Evolutionary conservation across 2,329 filamentous ascomycete species (phyloP).

Genomic region (Acrocalymma vagum): DNA sequence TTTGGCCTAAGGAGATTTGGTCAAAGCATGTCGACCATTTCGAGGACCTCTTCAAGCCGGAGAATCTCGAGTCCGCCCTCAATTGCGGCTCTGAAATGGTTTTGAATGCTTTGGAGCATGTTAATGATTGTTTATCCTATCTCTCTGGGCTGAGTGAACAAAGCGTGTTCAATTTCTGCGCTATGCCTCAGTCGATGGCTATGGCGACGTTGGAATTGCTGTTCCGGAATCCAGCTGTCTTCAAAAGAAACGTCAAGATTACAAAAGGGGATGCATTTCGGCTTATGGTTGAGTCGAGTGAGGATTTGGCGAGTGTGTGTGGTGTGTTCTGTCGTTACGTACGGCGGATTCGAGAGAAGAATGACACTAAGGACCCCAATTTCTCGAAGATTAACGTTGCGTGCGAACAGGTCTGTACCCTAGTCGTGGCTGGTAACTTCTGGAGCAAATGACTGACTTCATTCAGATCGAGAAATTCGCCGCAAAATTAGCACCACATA

Average conservation of each 20-base stretch:
- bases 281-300: conserved; percentile 88
- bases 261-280: conserved; percentile 90
- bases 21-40: conserved; percentile 89
- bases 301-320: conserved; percentile 82
- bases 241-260: conserved; percentile 90
- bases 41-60: conserved; percentile 84
- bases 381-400: conserved; percentile 88
- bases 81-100: conserved; percentile 92
- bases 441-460: conserved; percentile 1
- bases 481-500: no score
- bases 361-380: conserved; percentile 88
- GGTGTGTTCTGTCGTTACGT: conserved; percentile 80
- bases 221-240: conserved; percentile 89
- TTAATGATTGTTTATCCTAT: conserved; percentile 92
- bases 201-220: conserved; percentile 90
- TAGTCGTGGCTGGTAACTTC: conserved; percentile 6
- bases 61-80: conserved; percentile 77
- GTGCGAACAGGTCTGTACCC: conserved; percentile 80
- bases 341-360: conserved; percentile 87
- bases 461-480: conserved; percentile 90
- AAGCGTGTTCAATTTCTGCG: conserved; percentile 97
- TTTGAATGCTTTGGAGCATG: conserved; percentile 82
- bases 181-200: conserved; percentile 94
- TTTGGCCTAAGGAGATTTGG: conserved; percentile 96
- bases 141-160: conserved; percentile 93